Evolutionary conservation across 176 grass and related monocot species (phyloP), one percentile per base, ranked within the genome.

Genomic region (Calamus simplicifolius): DNA sequence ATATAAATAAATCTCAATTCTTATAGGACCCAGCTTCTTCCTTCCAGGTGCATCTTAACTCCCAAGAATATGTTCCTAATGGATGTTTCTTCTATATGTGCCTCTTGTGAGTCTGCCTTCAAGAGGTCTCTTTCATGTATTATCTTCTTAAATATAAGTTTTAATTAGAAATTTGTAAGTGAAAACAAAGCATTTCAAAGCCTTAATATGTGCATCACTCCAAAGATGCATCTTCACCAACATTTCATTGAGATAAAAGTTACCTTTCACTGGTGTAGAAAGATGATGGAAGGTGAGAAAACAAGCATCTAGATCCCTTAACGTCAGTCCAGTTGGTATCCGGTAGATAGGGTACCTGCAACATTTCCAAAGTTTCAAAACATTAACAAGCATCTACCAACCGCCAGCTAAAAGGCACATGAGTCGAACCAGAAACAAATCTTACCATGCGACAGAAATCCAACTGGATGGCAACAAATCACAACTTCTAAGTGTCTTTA

Each of bases 301-400:
- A 54, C 81, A 78, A 50, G 81, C 69, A 66, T 83, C 81, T 59
- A 83, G 17, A 65, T 83, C 64, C 62, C 56, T 69, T 50, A 83
- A 53, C 65, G 81, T 83, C 74, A 64, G 75, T 29, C 81, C 75
- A 21, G 60, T 69, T 58, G 81, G 81, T 50, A 83, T 83, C 12
- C 81, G 81, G 25, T 83, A 83, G 55, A 83, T 83, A 64, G 81
- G 81, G 54, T 83, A 83, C 81, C 81, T 83, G 25, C 58, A 78
- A 54, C 61, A 63, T 65, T 4, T 4, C 8, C 49, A 52, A 59
- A 10, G 48, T 54, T 48, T 21, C 35, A 43, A 43, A 10, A 43
- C 35, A 43, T 43, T 8, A 43, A 35, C 31, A 35, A 38, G 43
- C 17, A 23, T 58, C 19, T 66, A 55, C 27, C 18, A 5, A 56